A percentile compares a stretch with the other conserved stretches of the same genome.
These are phyloP conservation scores for Gamsiella multidivaricata DNA, from an alignment of 192 early-diverging fungal species.

Conservation along the genomic window DNA sequence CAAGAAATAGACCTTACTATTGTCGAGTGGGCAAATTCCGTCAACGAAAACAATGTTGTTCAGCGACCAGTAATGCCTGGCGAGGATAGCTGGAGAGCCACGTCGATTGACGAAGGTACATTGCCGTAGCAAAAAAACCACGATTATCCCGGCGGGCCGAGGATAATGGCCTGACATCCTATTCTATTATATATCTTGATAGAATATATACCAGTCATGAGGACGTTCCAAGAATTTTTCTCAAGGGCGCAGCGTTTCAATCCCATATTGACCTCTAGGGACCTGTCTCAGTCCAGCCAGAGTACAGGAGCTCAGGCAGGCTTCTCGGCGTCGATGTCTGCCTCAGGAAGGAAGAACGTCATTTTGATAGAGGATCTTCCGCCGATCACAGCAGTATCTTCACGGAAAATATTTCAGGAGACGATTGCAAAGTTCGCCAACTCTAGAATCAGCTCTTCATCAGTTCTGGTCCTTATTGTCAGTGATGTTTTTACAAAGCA, in stretches of 20 bases:
- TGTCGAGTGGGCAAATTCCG: slow-evolving; percentile 73
- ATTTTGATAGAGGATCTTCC: slow-evolving; percentile 73
- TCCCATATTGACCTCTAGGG: slow-evolving; percentile 22
- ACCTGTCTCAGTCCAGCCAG: background rate
- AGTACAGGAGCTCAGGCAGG: background rate
- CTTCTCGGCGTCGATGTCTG: background rate
- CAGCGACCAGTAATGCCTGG: slow-evolving; percentile 20
- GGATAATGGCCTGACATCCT: too few species aligned
- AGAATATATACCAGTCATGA: slow-evolving; percentile 56
- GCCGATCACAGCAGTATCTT: slow-evolving; percentile 59
- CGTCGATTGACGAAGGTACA: slow-evolving; percentile 40
- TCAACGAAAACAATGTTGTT: slow-evolving; percentile 49
- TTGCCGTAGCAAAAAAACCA: too few species aligned
- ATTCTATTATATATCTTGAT: background rate
- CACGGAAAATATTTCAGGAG: slow-evolving; percentile 61
- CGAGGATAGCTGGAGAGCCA: slow-evolving; percentile 12
- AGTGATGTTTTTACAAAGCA: slow-evolving; percentile 52
- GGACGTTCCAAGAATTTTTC: slow-evolving; percentile 65
- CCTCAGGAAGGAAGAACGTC: slow-evolving; percentile 39
- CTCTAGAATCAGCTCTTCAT: slow-evolving; percentile 4
- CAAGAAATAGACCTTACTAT: slow-evolving; percentile 61
- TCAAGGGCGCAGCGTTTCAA: slow-evolving; percentile 63
- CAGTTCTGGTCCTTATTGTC: slow-evolving; percentile 46
- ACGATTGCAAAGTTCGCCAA: slow-evolving; percentile 60
- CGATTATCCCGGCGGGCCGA: too few species aligned